phyloP scores from a whole-genome alignment of 106 monocot genomes.

The Allium cepa region DNA sequence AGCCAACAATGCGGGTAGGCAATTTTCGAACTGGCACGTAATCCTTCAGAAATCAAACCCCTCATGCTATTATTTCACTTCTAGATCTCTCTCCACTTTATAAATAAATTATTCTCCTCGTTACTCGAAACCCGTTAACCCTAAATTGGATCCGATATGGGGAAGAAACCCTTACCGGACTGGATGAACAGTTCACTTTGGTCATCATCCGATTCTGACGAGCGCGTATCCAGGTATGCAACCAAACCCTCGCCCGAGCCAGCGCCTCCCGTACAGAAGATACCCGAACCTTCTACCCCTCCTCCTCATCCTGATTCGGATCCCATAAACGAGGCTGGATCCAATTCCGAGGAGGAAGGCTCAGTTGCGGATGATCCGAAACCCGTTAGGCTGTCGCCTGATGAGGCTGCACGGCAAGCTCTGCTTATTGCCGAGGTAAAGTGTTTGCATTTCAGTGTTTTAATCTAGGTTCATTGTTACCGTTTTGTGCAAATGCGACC shows the following conservation, averaged over 20 bases:
- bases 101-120: too few relatives aligned
- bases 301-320: neutral
- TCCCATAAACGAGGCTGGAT: neutral
- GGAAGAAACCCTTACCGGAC: conserved; percentile 66
- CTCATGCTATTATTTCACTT: too few relatives aligned
- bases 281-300: conserved; percentile 5
- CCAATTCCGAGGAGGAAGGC: too few relatives aligned
- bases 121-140: neutral
- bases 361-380: conserved; percentile 1
- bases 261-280: conserved; percentile 15
- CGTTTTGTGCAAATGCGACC: neutral
- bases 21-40: too few relatives aligned
- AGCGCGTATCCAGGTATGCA: conserved; percentile 6
- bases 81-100: too few relatives aligned
- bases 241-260: conserved; percentile 18
- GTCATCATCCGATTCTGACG: conserved; percentile 21
- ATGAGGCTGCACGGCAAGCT: conserved; percentile 50
- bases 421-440: conserved; percentile 48
- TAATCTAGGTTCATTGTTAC: neutral
- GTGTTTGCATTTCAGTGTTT: conserved; percentile 23
- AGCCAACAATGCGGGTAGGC: too few relatives aligned
- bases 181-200: conserved; percentile 87
- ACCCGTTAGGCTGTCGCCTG: conserved; percentile 28
- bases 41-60: too few relatives aligned
- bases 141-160: conserved; percentile 13